Percentiles rank a stretch among this genome's conserved stretches.
These are phyloP conservation scores for Aspergillus novofumigatus DNA, from an alignment of 2,329 filamentous ascomycete genomes.

Conservation along the genomic window DNA sequence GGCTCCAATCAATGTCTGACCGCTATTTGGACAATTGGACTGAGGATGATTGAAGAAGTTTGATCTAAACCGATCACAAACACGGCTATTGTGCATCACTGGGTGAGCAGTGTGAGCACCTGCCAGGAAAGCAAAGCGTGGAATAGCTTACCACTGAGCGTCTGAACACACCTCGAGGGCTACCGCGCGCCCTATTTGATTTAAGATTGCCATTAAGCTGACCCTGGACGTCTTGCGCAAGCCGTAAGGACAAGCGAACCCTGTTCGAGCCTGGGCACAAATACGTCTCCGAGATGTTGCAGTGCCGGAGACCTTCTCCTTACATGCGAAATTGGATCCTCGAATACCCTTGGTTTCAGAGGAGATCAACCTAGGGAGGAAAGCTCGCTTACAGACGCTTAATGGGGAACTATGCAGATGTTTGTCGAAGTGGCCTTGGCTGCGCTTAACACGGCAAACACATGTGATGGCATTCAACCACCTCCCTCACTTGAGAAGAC, in stretches of 20 bases:
- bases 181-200: not conserved
- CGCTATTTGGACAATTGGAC: not conserved
- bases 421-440: not conserved
- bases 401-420: not conserved
- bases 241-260: not conserved
- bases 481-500: not conserved
- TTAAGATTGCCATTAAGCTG: not conserved
- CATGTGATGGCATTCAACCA: not conserved
- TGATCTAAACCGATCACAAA: not conserved
- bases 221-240: not conserved
- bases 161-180: not conserved
- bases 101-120: not conserved
- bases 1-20: not conserved
- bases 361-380: not conserved
- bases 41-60: not conserved
- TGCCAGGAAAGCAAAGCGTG: not conserved
- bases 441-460: constrained; percentile 1
- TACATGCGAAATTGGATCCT: not conserved
- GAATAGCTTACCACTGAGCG: not conserved
- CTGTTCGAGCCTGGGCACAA: not conserved
- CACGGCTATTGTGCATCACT: not conserved
- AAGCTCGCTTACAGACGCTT: not conserved
- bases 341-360: not conserved
- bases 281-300: not conserved
- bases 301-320: not conserved